phyloP scores from a whole-genome alignment of 345 rosid genomes.

The Punica granatum region DNA sequence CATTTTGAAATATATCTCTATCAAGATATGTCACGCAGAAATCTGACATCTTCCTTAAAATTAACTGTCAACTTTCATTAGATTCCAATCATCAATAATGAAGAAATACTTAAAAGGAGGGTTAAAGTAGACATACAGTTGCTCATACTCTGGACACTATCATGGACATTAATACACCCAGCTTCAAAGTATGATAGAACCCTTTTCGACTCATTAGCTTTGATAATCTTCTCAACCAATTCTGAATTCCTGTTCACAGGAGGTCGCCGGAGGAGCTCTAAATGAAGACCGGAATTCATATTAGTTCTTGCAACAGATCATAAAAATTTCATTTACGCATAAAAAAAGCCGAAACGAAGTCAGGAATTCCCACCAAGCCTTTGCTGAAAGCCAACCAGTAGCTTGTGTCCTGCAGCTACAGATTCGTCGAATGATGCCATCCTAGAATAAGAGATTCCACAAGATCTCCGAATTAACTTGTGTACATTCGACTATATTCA shows the following conservation, averaged over 20 bases:
- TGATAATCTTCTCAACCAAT: constrained; percentile 39
- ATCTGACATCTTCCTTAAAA: not conserved
- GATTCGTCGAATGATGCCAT: not conserved
- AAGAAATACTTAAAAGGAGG: not conserved
- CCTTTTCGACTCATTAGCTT: constrained; percentile 54
- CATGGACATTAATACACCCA: constrained; percentile 42
- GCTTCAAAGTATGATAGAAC: constrained; percentile 49
- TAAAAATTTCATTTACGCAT: not conserved
- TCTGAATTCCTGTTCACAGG: constrained; percentile 37
- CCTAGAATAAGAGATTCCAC: not conserved
- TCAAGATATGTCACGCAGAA: not conserved
- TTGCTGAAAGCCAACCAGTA: constrained; percentile 7
- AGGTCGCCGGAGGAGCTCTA: constrained; percentile 35
- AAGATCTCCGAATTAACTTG: not conserved
- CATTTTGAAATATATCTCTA: not conserved
- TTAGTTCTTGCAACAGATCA: not conserved
- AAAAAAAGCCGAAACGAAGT: not conserved
- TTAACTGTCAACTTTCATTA: not conserved
- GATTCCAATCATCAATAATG: not conserved
- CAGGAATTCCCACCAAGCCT: not conserved
- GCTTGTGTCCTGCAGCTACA: constrained; percentile 2
- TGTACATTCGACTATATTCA: not conserved
- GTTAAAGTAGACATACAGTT: constrained; percentile 44
- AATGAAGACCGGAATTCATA: not conserved
- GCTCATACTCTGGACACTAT: constrained; percentile 34